A percentile compares a stretch with the other conserved stretches of the same genome.
phyloP scores from a whole-genome alignment of 2,329 filamentous ascomycete species.

The Talaromyces funiculosus region DNA sequence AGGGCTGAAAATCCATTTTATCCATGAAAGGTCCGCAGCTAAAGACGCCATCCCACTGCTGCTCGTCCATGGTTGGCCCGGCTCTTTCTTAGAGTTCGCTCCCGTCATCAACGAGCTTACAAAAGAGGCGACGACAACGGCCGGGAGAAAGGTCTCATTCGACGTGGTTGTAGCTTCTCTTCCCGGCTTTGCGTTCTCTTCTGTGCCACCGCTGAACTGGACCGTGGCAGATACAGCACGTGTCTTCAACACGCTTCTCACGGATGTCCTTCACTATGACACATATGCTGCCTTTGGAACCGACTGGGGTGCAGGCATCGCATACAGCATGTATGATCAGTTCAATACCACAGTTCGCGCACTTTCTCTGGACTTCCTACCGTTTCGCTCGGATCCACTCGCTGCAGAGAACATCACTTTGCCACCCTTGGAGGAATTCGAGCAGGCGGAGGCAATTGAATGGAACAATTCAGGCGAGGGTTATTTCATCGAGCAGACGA shows the following conservation, averaged over 20 bases:
- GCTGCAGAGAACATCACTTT: not conserved
- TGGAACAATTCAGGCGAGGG: not conserved
- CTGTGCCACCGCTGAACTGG: conserved; percentile 25
- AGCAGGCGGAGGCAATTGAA: not conserved
- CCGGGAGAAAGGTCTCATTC: conserved; percentile 21
- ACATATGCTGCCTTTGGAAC: conserved; percentile 30
- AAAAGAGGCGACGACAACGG: conserved; percentile 21
- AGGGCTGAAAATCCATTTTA: conserved; percentile 39
- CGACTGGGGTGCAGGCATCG: conserved; percentile 15
- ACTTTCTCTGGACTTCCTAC: not conserved
- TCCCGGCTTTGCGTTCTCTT: conserved; percentile 28
- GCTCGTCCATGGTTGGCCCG: conserved; percentile 38
- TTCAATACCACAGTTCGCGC: not conserved
- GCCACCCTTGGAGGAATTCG: not conserved
- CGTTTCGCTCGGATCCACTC: not conserved
- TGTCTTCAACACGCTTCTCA: conserved; percentile 27
- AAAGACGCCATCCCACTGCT: conserved; percentile 44
- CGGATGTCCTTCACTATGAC: conserved; percentile 23
- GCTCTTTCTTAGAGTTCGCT: conserved; percentile 30
- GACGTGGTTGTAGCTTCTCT: conserved; percentile 29
- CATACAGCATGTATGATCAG: not conserved
- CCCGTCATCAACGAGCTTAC: conserved; percentile 25
- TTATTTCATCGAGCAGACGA: not conserved
- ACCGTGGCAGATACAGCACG: conserved; percentile 21
- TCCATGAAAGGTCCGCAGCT: conserved; percentile 45